Base-by-base conservation (phyloP, 441 rosid genomes). In the Breynia disticha region DNA sequence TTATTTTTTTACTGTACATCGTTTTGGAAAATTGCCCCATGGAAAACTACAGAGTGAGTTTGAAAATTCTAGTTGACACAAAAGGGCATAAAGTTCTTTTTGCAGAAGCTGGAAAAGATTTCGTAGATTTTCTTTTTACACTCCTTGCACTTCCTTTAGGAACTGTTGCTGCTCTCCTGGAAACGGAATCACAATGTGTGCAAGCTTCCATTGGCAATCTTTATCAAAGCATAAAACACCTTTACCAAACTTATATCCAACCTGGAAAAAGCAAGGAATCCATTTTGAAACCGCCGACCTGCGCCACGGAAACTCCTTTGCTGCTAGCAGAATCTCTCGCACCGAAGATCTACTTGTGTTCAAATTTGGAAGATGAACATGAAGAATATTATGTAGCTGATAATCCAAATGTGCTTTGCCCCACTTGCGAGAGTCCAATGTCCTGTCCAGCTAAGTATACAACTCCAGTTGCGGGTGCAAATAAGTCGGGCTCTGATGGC, bases 121-220 rank as follows among this genome's bases (percentile, higher is more conserved):
- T 47, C 19, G 50, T 47, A n/a, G 50, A 47, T 47, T 47, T 47
- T 19, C 50, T 47, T 19, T 47, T 47, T 19, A 11, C 50, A 2
- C 16, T 47, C 50, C 20, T 47, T 19, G 16, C 50, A 13, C 20
- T 47, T 21, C 50, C 50, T 13, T 9, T 47, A 17, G 50, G 50
- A 2, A 11, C 50, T 8, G 20, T 47, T 12, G 19, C 15, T 12
- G 16, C n/a, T 7, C 48, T 45, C 48, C n/a, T 45, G 0, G 15
- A 13, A n/a, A n/a, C n/a, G n/a, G 16, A 45, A 45, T 37, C 7
- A 37, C 41, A 37, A 37, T 11, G 11, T 37, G 41, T 6, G 6
- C 7, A 11, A 11, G 11, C 11, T 6, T 37, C 41, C n/a, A n/a
- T 37, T 37, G 48, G 17, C 11, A 48, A 48, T 18, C 22, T 48